Evolutionary conservation across 352 stramenopile species (phyloP), one percentile per base, ranked within the genome.

Genomic region (Pythium inflatum): DNA sequence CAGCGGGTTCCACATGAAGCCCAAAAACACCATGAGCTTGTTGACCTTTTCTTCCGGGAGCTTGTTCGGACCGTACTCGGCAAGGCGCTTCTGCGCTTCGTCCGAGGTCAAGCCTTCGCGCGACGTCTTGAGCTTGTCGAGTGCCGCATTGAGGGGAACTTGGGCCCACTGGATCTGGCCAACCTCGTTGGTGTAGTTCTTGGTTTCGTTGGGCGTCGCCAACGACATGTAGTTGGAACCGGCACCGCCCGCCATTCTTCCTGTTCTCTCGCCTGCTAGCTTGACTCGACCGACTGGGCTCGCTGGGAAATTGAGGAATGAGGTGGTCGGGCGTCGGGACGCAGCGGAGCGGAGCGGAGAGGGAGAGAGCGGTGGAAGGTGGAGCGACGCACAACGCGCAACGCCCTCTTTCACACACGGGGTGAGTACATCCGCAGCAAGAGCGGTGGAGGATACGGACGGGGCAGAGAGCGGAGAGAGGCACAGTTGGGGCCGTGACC

Each of bases 1-100:
- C 45, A 94, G 73, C 51, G 85, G 87, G 75, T 93, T 92, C 85
- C 85, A 92, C 82, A 92, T 90, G 65, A 93, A 93, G 51, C 80
- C 64, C 48, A 92, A 43, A 65, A 95, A 95, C 25, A 91, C 70
- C 71, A 82, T 84, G 49, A 92, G 67, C 78, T 92, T 90, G 81
- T 92, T 92, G 7, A 89, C 68, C 74, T 89, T 85, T 64, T 88
- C 79, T 61, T 92, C 83, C 14, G 87, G 87, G 7, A 95, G 79
- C 75, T 91, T 89, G 83, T 95, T 95, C 1, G 86, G 83, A 20
- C 88, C 88, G 58, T 92, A 91, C 73, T 92, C 80, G 57, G 78
- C 76, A 43, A 93, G 73, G 65, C 85, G 85, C 71, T 82, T 85
- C 64, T 92, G 74, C 22, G 88, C 88, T 66, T 95, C 88, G 31